phyloP scores from a whole-genome alignment of 257 asterid genomes.

The Lycium ferocissimum region DNA sequence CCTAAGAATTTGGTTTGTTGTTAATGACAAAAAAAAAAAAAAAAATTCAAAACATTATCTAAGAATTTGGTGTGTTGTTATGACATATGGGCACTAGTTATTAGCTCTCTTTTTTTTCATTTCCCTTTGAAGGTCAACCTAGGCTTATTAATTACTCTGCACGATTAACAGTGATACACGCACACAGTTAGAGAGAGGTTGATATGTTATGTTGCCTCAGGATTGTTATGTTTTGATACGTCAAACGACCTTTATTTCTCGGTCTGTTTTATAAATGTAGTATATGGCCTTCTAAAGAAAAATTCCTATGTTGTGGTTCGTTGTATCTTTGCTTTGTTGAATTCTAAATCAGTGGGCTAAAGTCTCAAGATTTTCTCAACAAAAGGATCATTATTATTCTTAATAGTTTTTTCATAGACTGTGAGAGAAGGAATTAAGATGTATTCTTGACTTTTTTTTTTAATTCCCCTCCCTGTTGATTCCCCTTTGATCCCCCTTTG shows the following conservation, averaged over 20 bases:
- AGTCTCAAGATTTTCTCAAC: neutral
- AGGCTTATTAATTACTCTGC: neutral
- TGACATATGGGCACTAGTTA: neutral
- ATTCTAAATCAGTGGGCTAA: neutral
- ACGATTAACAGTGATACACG: neutral
- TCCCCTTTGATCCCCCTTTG: no score
- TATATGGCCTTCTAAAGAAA: neutral
- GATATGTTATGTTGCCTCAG: neutral
- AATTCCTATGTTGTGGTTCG: neutral
- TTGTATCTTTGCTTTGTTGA: neutral
- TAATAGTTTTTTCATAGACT: neutral
- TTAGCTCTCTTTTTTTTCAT: no score
- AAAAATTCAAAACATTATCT: no score
- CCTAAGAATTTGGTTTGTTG: no score
- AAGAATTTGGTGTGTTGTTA: neutral
- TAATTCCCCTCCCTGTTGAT: no score
- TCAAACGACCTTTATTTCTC: neutral
- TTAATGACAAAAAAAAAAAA: no score
- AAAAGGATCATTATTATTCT: neutral
- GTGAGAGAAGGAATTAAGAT: constrained; percentile 1
- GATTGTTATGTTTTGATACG: neutral
- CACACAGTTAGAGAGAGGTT: neutral
- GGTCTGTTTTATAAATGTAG: neutral
- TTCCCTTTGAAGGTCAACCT: neutral
- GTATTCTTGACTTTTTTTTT: neutral